Evolutionary conservation across 2,329 filamentous ascomycete species (phyloP).

Genomic region (Pestalotiopsis fici): DNA sequence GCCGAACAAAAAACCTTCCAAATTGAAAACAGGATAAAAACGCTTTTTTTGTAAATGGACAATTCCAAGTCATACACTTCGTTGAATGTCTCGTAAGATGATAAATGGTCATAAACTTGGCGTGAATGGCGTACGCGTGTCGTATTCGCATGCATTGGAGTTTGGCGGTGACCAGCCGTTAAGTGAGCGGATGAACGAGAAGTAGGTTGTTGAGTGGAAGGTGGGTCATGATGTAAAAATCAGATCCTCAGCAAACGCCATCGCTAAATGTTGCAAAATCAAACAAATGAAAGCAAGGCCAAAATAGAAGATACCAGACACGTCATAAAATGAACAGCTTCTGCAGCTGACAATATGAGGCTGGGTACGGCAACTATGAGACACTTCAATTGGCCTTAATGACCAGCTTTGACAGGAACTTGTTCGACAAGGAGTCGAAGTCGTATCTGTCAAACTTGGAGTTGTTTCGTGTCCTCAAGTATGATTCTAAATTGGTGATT

Average conservation of each 20-base stretch:
- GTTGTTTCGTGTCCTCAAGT: conserved; percentile 77
- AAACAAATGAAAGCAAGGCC: conserved; percentile 30
- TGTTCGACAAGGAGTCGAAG: conserved; percentile 95
- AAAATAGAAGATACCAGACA: conserved; percentile 19
- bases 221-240: conserved; percentile 32
- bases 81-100: conserved; percentile 31
- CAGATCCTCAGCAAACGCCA: conserved; percentile 41
- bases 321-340: conserved; percentile 9
- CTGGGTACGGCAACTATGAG: background rate
- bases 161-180: conserved; percentile 30
- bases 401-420: conserved; percentile 94
- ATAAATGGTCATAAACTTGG: conserved; percentile 5
- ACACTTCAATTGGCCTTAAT: conserved; percentile 79
- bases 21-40: conserved; percentile 15
- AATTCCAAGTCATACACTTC: conserved; percentile 34
- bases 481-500: conserved; percentile 68
- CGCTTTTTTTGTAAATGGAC: conserved; percentile 23
- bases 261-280: conserved; percentile 40
- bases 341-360: background rate
- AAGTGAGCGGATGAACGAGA: conserved; percentile 25
- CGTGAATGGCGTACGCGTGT: conserved; percentile 3
- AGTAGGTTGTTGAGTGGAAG: conserved; percentile 20
- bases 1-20: conserved; percentile 21
- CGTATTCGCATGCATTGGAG: conserved; percentile 26
- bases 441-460: conserved; percentile 87